Conservation (phyloP, 1,284 basidiomycete genomes). For the Cryptococcus sp. region DNA sequence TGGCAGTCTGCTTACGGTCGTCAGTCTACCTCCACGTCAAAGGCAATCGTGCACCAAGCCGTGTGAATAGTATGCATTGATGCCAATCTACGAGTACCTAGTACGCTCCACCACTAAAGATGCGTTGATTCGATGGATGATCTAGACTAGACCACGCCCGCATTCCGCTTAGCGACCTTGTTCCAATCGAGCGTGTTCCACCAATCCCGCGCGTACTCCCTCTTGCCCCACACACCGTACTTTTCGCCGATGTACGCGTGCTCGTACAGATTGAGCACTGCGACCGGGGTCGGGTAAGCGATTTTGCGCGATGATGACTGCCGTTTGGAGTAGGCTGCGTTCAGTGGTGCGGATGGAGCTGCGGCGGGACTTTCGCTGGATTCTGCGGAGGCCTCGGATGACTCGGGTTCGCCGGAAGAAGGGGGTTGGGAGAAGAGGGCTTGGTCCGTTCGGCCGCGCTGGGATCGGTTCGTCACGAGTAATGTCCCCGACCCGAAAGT, state of each 20-base stretch:
- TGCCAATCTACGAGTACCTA: too few species aligned
- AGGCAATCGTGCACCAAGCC: too few species aligned
- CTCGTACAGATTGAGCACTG: slow-evolving; percentile 85
- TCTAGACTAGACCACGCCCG: slow-evolving; percentile 2
- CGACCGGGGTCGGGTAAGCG: slow-evolving; percentile 48
- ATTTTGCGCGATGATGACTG: slow-evolving; percentile 3
- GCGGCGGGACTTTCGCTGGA: slow-evolving; percentile 1
- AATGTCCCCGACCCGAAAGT: slow-evolving; percentile 90
- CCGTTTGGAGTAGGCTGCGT: slow-evolving; percentile 6
- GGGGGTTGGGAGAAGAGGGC: slow-evolving; percentile 36
- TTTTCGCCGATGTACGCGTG: slow-evolving; percentile 86
- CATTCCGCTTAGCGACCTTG: slow-evolving; percentile 57
- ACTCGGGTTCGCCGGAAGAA: slow-evolving; percentile 9
- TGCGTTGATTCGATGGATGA: too few species aligned
- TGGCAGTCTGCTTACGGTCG: too few species aligned
- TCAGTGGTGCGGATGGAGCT: slow-evolving; percentile 7
- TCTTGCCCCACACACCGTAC: slow-evolving; percentile 93
- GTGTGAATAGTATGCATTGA: too few species aligned
- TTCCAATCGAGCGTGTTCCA: slow-evolving; percentile 88
- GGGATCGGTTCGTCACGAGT: slow-evolving; percentile 62
- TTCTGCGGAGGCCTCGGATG: slow-evolving; percentile 8
- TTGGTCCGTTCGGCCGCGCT: slow-evolving; percentile 44
- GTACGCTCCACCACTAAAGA: too few species aligned
- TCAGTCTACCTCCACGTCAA: too few species aligned
- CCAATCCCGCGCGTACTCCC: slow-evolving; percentile 84